phyloP scores from a whole-genome alignment of 371 early-diverging fungal genomes.

The Haplosporangium sp. region DNA sequence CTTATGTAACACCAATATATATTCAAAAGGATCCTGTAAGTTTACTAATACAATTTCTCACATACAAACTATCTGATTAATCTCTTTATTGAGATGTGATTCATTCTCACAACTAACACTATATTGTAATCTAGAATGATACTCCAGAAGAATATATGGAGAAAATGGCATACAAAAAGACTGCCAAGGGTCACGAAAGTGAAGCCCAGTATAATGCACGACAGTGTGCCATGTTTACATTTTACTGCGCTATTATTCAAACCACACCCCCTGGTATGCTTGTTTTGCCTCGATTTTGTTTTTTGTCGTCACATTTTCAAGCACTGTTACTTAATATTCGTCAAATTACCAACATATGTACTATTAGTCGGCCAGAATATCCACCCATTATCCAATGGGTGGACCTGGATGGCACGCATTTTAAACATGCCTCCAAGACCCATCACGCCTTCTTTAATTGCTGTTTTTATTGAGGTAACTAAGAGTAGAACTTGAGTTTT shows the following conservation, averaged over 20 bases:
- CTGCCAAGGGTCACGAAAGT: slow-evolving; percentile 66
- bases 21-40: slow-evolving; percentile 66
- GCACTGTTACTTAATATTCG: neutral
- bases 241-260: slow-evolving; percentile 85
- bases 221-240: slow-evolving; percentile 78
- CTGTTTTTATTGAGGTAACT: slow-evolving; percentile 71
- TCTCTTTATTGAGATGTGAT: no score
- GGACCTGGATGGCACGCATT: slow-evolving; percentile 87
- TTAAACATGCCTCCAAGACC: slow-evolving; percentile 79
- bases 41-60: neutral
- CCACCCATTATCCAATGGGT: slow-evolving; percentile 73
- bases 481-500: neutral
- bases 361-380: slow-evolving; percentile 62
- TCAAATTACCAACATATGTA: slow-evolving; percentile 7
- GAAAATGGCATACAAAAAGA: slow-evolving; percentile 65
- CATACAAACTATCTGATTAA: neutral
- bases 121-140: slow-evolving; percentile 43
- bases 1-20: slow-evolving; percentile 81
- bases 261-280: slow-evolving; percentile 60
- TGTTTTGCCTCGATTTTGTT: neutral
- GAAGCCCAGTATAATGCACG: slow-evolving; percentile 75
- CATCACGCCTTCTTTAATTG: slow-evolving; percentile 77
- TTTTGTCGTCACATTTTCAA: neutral
- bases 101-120: slow-evolving; percentile 11
- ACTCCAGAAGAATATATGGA: slow-evolving; percentile 54